Percentiles rank a stretch among this genome's conserved stretches.
Conservation (phyloP, 1,139 yeast species). For the Saccharomyces hybrid region DNA sequence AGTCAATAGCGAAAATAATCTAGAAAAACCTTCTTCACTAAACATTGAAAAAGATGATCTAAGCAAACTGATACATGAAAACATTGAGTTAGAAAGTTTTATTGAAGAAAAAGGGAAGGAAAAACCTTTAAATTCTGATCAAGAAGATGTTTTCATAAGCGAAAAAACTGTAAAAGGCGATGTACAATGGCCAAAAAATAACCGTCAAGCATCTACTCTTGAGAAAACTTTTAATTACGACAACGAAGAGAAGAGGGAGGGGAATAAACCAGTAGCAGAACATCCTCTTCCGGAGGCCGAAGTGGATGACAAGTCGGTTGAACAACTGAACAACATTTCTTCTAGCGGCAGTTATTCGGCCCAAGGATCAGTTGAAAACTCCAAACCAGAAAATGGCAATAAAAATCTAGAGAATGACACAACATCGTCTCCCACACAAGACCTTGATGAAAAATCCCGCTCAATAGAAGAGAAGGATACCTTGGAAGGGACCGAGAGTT, state of each 20-base stretch:
- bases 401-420: slow-evolving; percentile 1
- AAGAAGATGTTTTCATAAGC: background rate
- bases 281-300: background rate
- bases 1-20: background rate
- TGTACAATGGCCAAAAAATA: background rate
- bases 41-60: slow-evolving; percentile 5
- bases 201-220: no score
- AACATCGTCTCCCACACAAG: background rate
- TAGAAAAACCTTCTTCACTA: background rate
- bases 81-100: slow-evolving; percentile 7
- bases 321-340: background rate
- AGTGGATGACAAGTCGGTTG: background rate
- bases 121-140: slow-evolving; percentile 2
- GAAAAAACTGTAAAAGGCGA: background rate
- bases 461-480: background rate
- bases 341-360: background rate
- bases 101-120: slow-evolving; percentile 4
- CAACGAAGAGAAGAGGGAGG: background rate
- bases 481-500: background rate
- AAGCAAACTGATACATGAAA: slow-evolving; percentile 8
- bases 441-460: slow-evolving; percentile 3
- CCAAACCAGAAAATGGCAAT: slow-evolving; percentile 1
- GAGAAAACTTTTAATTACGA: background rate
- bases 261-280: background rate
- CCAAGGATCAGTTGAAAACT: background rate